phyloP scores from a whole-genome alignment of 129 eudicot genomes.

The Calendula officinalis region DNA sequence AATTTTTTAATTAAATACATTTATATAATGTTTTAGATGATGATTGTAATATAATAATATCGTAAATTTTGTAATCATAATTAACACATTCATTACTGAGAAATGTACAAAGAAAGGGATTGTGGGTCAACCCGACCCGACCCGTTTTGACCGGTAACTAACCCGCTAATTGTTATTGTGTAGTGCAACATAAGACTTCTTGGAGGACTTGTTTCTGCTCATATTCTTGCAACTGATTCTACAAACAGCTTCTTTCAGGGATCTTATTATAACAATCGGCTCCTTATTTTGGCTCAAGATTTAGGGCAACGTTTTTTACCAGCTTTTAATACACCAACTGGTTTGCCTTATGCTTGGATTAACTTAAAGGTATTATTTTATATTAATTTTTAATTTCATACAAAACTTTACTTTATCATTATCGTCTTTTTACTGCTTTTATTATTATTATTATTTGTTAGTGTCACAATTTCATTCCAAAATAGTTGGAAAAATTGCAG shows the following conservation, averaged over 20 bases:
- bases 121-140: not conserved
- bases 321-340: slow-evolving; percentile 86
- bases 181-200: slow-evolving; percentile 99
- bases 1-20: not conserved
- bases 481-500: not conserved
- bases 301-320: slow-evolving; percentile 86
- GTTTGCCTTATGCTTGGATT: slow-evolving; percentile 97
- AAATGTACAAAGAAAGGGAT: not conserved
- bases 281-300: slow-evolving; percentile 84
- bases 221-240: slow-evolving; percentile 99
- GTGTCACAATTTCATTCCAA: not conserved
- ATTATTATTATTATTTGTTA: not conserved
- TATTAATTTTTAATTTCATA: not conserved
- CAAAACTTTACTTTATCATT: not conserved
- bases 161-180: slow-evolving; percentile 47
- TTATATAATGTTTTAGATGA: not conserved
- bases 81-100: not conserved
- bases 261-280: slow-evolving; percentile 57
- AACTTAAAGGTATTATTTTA: slow-evolving; percentile 72
- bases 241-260: slow-evolving; percentile 85
- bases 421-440: not conserved
- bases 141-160: slow-evolving; percentile 1
- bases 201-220: slow-evolving; percentile 99
- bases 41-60: not conserved
- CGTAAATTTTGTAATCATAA: not conserved